These are phyloP conservation scores for Phialophora verrucosa DNA, from an alignment of 2,329 filamentous ascomycete species.

Conservation along the genomic window DNA sequence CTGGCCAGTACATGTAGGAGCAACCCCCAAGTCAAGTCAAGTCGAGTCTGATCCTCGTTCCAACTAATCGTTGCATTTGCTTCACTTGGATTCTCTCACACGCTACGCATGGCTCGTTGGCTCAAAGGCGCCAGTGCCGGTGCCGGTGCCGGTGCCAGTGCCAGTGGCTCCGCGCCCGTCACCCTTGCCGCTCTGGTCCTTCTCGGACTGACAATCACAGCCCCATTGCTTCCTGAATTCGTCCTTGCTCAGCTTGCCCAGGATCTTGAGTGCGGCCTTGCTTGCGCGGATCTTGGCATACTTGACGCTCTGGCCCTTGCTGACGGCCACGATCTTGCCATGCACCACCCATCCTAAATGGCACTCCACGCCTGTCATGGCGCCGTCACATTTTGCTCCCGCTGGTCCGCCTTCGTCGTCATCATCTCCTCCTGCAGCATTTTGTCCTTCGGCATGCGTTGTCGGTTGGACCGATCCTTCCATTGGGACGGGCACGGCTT, in stretches of 20 bases:
- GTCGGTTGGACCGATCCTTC: not conserved
- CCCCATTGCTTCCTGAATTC: conserved; percentile 68
- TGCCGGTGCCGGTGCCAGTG: too few species aligned
- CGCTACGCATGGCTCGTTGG: too few species aligned
- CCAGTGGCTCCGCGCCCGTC: not conserved
- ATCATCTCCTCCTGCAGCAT: conserved; percentile 41
- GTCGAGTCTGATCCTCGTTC: too few species aligned
- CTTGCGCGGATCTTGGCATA: conserved; percentile 71
- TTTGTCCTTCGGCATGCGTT: conserved; percentile 11
- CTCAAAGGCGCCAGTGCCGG: too few species aligned
- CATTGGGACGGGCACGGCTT: conserved; percentile 56
- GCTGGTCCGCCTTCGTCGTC: conserved; percentile 51
- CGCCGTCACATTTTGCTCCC: conserved; percentile 44
- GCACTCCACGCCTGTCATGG: conserved; percentile 56
- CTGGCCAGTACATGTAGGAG: too few species aligned
- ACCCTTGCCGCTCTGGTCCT: not conserved
- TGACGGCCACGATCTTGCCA: conserved; percentile 67
- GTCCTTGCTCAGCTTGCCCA: conserved; percentile 58
- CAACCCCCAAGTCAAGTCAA: too few species aligned
- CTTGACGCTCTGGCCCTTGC: conserved; percentile 66
- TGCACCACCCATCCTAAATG: conserved; percentile 70
- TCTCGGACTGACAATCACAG: conserved; percentile 35
- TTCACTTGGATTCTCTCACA: not conserved
- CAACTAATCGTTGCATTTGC: too few species aligned
- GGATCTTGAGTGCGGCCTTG: conserved; percentile 46